Evolutionary conservation across 1,284 basidiomycete genomes (phyloP).

Genomic region (Rhodotorula glutinis): DNA sequence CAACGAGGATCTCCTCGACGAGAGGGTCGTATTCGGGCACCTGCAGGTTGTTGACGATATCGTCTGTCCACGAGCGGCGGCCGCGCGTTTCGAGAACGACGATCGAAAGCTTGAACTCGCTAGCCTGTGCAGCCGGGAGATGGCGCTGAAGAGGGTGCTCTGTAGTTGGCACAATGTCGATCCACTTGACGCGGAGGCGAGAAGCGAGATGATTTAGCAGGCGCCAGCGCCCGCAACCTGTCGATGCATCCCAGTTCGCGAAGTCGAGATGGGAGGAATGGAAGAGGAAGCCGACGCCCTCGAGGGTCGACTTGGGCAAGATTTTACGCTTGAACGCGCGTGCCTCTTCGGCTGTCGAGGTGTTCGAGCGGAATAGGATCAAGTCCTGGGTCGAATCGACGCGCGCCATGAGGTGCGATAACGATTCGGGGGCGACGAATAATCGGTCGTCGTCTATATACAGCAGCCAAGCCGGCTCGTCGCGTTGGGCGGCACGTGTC

Average conservation of each 20-base stretch:
- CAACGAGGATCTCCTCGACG: slow-evolving; percentile 22
- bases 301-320: slow-evolving; percentile 20
- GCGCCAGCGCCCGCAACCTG: slow-evolving; percentile 28
- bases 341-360: slow-evolving; percentile 7
- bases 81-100: slow-evolving; percentile 29
- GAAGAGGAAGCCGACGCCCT: slow-evolving; percentile 33
- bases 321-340: slow-evolving; percentile 17
- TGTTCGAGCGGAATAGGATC: slow-evolving; percentile 30
- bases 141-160: slow-evolving; percentile 34
- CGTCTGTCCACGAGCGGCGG: slow-evolving; percentile 12
- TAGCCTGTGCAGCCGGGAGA: slow-evolving; percentile 14
- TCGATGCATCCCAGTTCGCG: slow-evolving; percentile 16
- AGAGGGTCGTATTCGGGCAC: slow-evolving; percentile 15
- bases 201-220: slow-evolving; percentile 24
- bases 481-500: slow-evolving; percentile 3
- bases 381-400: slow-evolving; percentile 22
- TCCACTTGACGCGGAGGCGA: slow-evolving; percentile 28
- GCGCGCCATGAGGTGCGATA: slow-evolving; percentile 33
- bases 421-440: slow-evolving; percentile 17
- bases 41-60: slow-evolving; percentile 14
- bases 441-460: slow-evolving; percentile 33
- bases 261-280: slow-evolving; percentile 30
- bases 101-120: slow-evolving; percentile 21
- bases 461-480: slow-evolving; percentile 19
- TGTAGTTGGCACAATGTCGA: slow-evolving; percentile 35